Evolutionary conservation across 169 alveolate genomes (phyloP), one percentile per base, ranked within the genome.

Genomic region (Plasmodium billcollinsi): DNA sequence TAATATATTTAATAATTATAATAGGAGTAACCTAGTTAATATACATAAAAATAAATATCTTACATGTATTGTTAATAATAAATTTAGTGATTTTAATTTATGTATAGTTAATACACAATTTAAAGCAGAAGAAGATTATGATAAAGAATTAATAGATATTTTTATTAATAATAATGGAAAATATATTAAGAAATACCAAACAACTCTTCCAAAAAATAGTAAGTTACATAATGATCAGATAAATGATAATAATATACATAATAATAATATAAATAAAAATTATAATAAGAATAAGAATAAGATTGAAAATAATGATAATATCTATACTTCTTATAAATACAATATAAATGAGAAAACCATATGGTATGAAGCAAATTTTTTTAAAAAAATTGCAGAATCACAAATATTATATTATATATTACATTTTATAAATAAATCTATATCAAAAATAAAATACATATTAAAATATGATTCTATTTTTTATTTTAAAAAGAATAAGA

Each of bases 391-490:
- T 21, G 3, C 8, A 63, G 24, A 5, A 54, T 54, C 63, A 54
- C 6, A 54, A 4, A 54, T 33, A 33, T 33, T 33, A 5, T 33
- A 33, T 33, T 15, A 43, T 6, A n/a, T 50, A 50, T 11, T 49
- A 15, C n/a, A 72, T 12, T 26, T 20, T n/a, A 20, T 29, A 2
- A 70, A 69, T 39, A 49, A 20, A 43, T 54, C 18, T 43, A 39
- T 49, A 39, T 12, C 12, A 14, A 61, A 54, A n/a, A 8, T 80
- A 33, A 70, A 47, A 50, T 11, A 47, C 2, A 80, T 21, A 70
- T 26, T 80, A 50, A 80, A 67, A 45, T 80, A 80, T 49, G 65
- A 80, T 56, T 80, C 90, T 2, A 69, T 80, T 56, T 69, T 80
- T 61, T 29, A 80, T 11, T 11, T 80, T n/a, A 80, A 33, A 69